These are phyloP conservation scores for Talinum fruticosum DNA, from an alignment of 148 eudicot species.

Conservation along the genomic window DNA sequence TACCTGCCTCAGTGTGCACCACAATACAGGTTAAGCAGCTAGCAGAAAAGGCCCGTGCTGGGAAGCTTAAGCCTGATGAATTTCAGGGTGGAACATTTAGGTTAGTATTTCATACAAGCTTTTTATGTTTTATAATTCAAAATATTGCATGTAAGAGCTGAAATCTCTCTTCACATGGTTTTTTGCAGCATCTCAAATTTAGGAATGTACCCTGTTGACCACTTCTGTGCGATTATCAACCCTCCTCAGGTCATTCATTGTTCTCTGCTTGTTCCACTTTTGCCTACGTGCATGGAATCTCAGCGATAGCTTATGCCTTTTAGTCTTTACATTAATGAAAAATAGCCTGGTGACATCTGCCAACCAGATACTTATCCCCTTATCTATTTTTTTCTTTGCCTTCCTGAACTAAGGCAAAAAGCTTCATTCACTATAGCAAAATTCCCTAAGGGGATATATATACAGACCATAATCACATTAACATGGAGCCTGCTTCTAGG, in stretches of 20 bases:
- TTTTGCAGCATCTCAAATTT: conserved; percentile 86
- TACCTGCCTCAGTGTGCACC: background rate
- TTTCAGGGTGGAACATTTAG: conserved; percentile 99
- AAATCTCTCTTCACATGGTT: conserved; percentile 3
- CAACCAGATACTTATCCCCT: background rate
- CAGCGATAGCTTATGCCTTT: background rate
- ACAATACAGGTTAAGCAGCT: conserved; percentile 73
- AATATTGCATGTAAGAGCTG: background rate
- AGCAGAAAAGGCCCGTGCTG: conserved; percentile 86
- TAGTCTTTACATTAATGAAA: background rate
- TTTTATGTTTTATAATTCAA: background rate
- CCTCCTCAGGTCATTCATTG: conserved; percentile 75
- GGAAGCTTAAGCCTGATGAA: conserved; percentile 86
- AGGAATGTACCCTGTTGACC: conserved; percentile 97
- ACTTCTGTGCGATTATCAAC: conserved; percentile 90
- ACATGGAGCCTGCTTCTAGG: too few relatives aligned
- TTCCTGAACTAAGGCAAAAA: too few relatives aligned
- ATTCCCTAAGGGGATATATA: too few relatives aligned
- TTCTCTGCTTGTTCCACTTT: background rate
- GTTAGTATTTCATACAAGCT: conserved; percentile 31
- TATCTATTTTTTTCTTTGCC: too few relatives aligned
- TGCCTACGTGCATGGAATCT: background rate
- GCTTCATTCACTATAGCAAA: too few relatives aligned
- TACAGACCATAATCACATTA: too few relatives aligned
- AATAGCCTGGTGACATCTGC: background rate